phyloP scores from a whole-genome alignment of 306 rosid species.

The Lathyrus aphaca region DNA sequence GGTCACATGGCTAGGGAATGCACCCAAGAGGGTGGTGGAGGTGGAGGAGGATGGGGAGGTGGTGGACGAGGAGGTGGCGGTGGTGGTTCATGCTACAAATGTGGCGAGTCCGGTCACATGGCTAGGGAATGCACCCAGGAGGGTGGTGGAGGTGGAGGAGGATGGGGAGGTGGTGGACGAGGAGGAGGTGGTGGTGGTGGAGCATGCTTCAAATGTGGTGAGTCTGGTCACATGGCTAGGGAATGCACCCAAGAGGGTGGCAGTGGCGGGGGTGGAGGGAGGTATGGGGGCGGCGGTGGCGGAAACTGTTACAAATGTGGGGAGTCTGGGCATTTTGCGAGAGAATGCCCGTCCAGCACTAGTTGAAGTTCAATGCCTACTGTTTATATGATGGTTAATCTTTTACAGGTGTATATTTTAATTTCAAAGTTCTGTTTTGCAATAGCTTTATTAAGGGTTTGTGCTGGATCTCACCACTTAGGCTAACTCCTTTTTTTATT shows the following conservation, averaged over 20 bases:
- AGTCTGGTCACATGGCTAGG: conserved; percentile 15
- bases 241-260: neutral
- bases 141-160: conserved; percentile 7
- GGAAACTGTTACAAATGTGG: conserved; percentile 20
- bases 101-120: conserved; percentile 21
- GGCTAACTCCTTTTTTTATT: neutral
- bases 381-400: conserved; percentile 3
- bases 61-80: conserved; percentile 6
- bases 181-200: conserved; percentile 5
- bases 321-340: conserved; percentile 22
- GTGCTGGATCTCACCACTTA: conserved; percentile 3
- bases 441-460: neutral
- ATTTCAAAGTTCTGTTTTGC: conserved; percentile 2
- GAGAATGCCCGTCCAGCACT: conserved; percentile 26
- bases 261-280: neutral
- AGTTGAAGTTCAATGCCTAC: neutral
- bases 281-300: neutral
- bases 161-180: too few species aligned
- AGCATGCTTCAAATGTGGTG: conserved; percentile 9
- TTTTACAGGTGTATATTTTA: conserved; percentile 14
- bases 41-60: neutral
- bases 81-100: neutral
- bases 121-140: conserved; percentile 15
- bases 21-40: conserved; percentile 16
- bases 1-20: conserved; percentile 28